These are phyloP conservation scores for Hypoxylon intermedium DNA, from an alignment of 495 filamentous ascomycete genomes.

Conservation along the genomic window DNA sequence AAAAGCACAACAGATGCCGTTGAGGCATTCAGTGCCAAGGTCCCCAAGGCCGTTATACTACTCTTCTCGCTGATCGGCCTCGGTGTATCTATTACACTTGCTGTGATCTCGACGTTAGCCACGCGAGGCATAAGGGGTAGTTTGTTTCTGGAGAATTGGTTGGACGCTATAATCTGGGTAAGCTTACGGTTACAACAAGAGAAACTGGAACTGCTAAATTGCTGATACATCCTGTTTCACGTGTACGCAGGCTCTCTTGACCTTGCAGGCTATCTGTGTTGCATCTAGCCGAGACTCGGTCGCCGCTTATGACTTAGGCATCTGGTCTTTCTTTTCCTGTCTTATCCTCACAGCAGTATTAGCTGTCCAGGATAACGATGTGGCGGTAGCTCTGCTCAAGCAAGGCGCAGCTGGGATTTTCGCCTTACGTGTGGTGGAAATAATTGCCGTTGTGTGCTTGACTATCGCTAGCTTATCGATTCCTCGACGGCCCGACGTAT, in stretches of 20 bases:
- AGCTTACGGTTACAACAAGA: conserved; percentile 35
- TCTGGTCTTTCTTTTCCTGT: conserved; percentile 54
- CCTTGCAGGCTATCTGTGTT: conserved; percentile 56
- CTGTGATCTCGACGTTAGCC: conserved; percentile 50
- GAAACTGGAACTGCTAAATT: conserved; percentile 4
- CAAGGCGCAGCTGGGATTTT: conserved; percentile 31
- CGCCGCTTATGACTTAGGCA: conserved; percentile 55
- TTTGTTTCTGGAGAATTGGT: conserved; percentile 49
- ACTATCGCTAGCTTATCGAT: conserved; percentile 54
- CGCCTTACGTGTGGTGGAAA: conserved; percentile 48
- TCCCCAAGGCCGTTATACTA: conserved; percentile 56
- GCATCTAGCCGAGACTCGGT: conserved; percentile 53
- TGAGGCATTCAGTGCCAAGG: conserved; percentile 58
- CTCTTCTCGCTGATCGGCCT: conserved; percentile 55
- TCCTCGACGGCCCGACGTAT: conserved; percentile 74
- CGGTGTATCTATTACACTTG: conserved; percentile 51
- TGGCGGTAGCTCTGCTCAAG: conserved; percentile 42
- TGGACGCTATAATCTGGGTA: conserved; percentile 57
- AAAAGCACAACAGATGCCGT: conserved; percentile 63
- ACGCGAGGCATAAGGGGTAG: conserved; percentile 17
- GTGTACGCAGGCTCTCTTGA: conserved; percentile 46
- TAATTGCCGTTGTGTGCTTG: conserved; percentile 45
- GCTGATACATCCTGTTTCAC: conserved; percentile 28
- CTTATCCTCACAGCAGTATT: conserved; percentile 47
- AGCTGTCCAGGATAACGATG: conserved; percentile 47